A percentile compares a stretch with the other conserved stretches of the same genome.
phyloP scores from a whole-genome alignment of 768 basidiomycete species.

The Obba rivulosa region DNA sequence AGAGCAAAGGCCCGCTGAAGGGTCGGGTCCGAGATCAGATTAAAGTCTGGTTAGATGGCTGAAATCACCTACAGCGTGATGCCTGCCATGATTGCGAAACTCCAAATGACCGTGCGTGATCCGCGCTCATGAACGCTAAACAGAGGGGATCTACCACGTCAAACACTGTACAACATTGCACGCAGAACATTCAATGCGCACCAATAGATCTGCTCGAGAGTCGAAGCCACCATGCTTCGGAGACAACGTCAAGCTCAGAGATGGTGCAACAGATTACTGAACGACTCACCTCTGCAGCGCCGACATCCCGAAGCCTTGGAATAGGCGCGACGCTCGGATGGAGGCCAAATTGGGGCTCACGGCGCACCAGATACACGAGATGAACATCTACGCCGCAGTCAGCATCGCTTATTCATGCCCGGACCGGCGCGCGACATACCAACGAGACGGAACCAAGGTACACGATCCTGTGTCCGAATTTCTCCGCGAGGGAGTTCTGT shows the following conservation, averaged over 20 bases:
- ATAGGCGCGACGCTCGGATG: conserved; percentile 37
- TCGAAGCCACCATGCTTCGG: conserved; percentile 35
- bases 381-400: conserved; percentile 30
- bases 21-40: background rate
- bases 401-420: background rate
- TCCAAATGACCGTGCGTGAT: conserved; percentile 38
- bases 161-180: too few species aligned
- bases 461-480: conserved; percentile 42
- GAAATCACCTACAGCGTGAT: conserved; percentile 31
- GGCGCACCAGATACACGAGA: conserved; percentile 41
- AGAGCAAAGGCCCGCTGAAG: conserved; percentile 37
- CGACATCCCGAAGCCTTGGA: conserved; percentile 44
- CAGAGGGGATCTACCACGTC: too few species aligned
- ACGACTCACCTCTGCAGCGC: conserved; percentile 32
- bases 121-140: conserved; percentile 42
- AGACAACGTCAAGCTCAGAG: background rate
- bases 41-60: background rate
- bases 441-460: conserved; percentile 35
- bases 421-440: conserved; percentile 17
- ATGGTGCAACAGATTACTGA: background rate
- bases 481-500: conserved; percentile 35
- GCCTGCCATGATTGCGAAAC: conserved; percentile 38
- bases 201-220: conserved; percentile 40
- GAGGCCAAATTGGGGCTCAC: conserved; percentile 36
- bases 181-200: too few species aligned